These are phyloP conservation scores for Phellopilus nigrolimitatus DNA, from an alignment of 1,284 basidiomycete genomes.

Conservation along the genomic window DNA sequence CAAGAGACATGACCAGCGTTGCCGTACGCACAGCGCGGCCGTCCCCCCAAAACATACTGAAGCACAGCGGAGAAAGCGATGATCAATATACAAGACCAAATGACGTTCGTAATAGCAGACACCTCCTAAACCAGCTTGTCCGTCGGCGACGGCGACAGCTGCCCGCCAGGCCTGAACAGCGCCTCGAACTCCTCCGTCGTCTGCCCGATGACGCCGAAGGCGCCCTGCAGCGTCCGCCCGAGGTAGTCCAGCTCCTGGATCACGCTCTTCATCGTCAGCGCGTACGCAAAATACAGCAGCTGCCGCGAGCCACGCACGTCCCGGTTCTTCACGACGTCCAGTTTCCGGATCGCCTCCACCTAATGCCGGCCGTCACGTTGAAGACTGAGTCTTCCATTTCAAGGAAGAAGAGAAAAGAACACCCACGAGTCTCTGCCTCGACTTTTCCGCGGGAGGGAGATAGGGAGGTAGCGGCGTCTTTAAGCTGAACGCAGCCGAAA, in stretches of 20 bases:
- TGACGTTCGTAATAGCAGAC: no score
- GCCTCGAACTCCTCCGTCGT: slow-evolving; percentile 64
- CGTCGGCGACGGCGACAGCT: neutral
- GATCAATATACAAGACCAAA: no score
- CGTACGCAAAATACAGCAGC: slow-evolving; percentile 91
- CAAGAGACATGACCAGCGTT: no score
- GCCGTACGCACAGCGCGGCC: no score
- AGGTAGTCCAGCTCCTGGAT: slow-evolving; percentile 81
- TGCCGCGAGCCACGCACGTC: slow-evolving; percentile 75
- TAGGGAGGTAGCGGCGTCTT: slow-evolving; percentile 93
- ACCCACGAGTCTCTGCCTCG: slow-evolving; percentile 71
- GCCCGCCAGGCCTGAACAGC: slow-evolving; percentile 38
- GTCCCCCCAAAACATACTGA: no score
- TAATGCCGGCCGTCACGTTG: slow-evolving; percentile 29
- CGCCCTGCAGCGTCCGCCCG: slow-evolving; percentile 74
- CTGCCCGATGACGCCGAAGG: slow-evolving; percentile 84
- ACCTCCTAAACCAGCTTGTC: neutral
- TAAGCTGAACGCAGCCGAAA: slow-evolving; percentile 82
- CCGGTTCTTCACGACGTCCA: slow-evolving; percentile 79
- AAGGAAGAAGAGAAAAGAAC: neutral
- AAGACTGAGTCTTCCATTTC: neutral
- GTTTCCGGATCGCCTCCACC: slow-evolving; percentile 76
- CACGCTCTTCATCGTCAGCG: slow-evolving; percentile 88
- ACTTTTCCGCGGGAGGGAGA: slow-evolving; percentile 85
- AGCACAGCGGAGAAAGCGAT: no score